phyloP scores from a whole-genome alignment of 2,329 filamentous ascomycete species.

The Amauroascus verrucosus region DNA sequence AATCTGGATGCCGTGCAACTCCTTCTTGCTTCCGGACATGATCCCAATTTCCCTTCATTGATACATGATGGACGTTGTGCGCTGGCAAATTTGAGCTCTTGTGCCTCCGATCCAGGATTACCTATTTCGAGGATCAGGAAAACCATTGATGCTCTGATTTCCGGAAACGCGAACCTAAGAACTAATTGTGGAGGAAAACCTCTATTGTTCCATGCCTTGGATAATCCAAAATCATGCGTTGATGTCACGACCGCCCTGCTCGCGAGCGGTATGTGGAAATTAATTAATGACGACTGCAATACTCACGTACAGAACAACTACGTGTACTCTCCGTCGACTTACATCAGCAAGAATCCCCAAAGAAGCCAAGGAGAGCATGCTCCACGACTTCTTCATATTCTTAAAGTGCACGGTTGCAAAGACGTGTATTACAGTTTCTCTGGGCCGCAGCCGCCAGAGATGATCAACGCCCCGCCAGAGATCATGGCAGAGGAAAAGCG shows the following conservation, averaged over 20 bases:
- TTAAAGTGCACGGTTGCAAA: slow-evolving; percentile 16
- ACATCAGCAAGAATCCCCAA: slow-evolving; percentile 33
- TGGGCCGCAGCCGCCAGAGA: slow-evolving; percentile 17
- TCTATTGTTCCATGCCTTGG: slow-evolving; percentile 48
- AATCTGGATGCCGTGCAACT: slow-evolving; percentile 48
- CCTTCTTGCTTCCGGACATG: slow-evolving; percentile 50
- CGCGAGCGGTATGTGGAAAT: slow-evolving; percentile 55
- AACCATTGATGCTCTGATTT: slow-evolving; percentile 48
- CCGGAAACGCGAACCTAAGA: slow-evolving; percentile 39
- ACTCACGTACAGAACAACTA: slow-evolving; percentile 44
- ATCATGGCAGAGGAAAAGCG: slow-evolving; percentile 14
- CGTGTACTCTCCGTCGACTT: slow-evolving; percentile 57
- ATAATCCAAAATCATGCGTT: slow-evolving; percentile 45
- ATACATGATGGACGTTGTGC: slow-evolving; percentile 54
- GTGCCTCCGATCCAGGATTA: slow-evolving; percentile 40
- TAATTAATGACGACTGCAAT: slow-evolving; percentile 52
- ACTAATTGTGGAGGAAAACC: slow-evolving; percentile 41
- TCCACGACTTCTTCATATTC: slow-evolving; percentile 13
- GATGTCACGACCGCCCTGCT: slow-evolving; percentile 49
- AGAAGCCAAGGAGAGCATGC: slow-evolving; percentile 11
- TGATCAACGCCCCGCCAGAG: slow-evolving; percentile 16
- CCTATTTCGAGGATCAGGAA: slow-evolving; percentile 43
- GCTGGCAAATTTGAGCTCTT: slow-evolving; percentile 53
- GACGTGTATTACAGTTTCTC: slow-evolving; percentile 16
- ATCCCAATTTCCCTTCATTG: slow-evolving; percentile 55